Base-by-base conservation (phyloP, 164 flowering plant genomes). In the Paratinospora sagittata region DNA sequence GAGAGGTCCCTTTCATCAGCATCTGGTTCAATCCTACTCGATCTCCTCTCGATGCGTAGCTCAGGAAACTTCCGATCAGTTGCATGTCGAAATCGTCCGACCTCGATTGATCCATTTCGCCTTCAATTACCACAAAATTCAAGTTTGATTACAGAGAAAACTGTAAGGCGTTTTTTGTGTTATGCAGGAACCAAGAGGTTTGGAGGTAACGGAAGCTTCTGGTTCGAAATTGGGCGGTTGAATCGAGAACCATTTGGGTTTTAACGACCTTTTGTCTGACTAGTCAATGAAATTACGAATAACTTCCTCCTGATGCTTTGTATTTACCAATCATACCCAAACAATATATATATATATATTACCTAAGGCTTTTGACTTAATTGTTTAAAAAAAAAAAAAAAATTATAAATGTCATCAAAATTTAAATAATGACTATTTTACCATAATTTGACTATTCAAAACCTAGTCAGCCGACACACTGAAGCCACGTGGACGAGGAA, bases 31-130 rank as follows among this genome's bases (percentile, higher is more conserved):
- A 74, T 34, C 89, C 89, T 17, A 86, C 84, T 33, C 81, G 80
- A 65, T 88, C 89, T 0, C 92, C 92, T 43, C 85, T 80, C 4
- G 89, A 86, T 0, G 89, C 89, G 60, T 78, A 88, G 66, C 89
- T 83, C 69, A 86, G 78, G 69, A 88, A 88, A 26, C 85, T 84
- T 66, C 91, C 87, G 3, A 86, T 86, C 78, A 73, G 10, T 63
- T 83, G 89, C 91, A 86, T 84, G 55, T 86, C 88, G 58, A 79
- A 82, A 23, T 75, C 81, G 6, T 74, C 81, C 23, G 68, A 45
- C 17, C 9, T 23, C n/a, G 65, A 37, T 16, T 52, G 14, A 1
- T 68, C 75, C 75, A 74, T 71, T 41, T 34, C 23, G 33, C 63
- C 10, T 55, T 19, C 24, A 9, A 55, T 5, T 21, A 55, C 21